These are phyloP conservation scores for Saitozyma sp. DNA, from an alignment of 768 basidiomycete species.

Conservation along the genomic window DNA sequence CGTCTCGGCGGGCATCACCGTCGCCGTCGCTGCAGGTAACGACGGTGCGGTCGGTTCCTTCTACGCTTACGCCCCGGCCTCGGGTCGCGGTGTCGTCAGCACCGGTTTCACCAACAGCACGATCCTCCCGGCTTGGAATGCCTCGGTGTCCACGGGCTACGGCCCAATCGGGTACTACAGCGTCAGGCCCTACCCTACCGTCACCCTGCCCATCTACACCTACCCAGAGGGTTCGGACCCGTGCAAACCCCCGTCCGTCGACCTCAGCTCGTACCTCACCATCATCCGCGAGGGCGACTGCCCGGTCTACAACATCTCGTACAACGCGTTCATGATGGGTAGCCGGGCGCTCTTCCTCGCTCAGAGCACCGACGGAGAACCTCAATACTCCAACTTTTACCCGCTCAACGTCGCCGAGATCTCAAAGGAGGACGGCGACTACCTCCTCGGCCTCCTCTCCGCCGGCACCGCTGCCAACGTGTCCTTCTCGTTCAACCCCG, in stretches of 20 bases:
- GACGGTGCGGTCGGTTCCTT: constrained; percentile 63
- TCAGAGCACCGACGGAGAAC: constrained; percentile 19
- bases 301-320: constrained; percentile 50
- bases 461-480: constrained; percentile 17
- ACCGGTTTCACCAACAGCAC: constrained; percentile 54
- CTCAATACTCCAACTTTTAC: constrained; percentile 37
- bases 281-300: constrained; percentile 65
- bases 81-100: constrained; percentile 61
- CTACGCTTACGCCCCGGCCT: constrained; percentile 62
- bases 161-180: constrained; percentile 59
- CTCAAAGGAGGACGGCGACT: constrained; percentile 44
- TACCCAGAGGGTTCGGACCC: constrained; percentile 64
- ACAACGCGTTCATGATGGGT: not conserved
- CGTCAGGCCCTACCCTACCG: constrained; percentile 58
- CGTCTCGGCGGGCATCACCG: constrained; percentile 61
- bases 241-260: constrained; percentile 64
- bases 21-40: constrained; percentile 67
- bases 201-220: constrained; percentile 60
- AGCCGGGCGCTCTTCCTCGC: constrained; percentile 53
- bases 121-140: constrained; percentile 62
- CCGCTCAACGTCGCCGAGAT: constrained; percentile 39
- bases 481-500: constrained; percentile 47
- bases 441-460: constrained; percentile 31
- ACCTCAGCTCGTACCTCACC: constrained; percentile 61
- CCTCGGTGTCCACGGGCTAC: constrained; percentile 57